These are phyloP conservation scores for Paraconiothyrium sp. DNA, from an alignment of 2,329 filamentous ascomycete species.

Conservation along the genomic window DNA sequence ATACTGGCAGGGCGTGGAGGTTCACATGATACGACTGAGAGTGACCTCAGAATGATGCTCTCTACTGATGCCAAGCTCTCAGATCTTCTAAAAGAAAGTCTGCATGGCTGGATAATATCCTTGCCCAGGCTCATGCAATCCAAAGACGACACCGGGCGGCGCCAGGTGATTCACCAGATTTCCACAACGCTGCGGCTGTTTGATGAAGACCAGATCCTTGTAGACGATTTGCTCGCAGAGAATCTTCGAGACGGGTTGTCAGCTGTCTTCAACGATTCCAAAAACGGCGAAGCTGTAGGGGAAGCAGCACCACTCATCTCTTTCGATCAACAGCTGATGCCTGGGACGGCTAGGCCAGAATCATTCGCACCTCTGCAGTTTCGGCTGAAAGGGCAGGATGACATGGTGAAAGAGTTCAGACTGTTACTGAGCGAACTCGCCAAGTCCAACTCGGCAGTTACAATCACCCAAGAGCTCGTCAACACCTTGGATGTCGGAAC, in stretches of 20 bases:
- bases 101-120: conserved; percentile 83
- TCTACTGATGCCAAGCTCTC: conserved; percentile 69
- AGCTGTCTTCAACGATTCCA: conserved; percentile 55
- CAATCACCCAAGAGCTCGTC: conserved; percentile 72
- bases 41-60: conserved; percentile 67
- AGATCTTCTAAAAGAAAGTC: conserved; percentile 72
- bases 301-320: conserved; percentile 17
- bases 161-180: conserved; percentile 77
- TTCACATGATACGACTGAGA: conserved; percentile 55
- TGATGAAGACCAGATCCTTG: conserved; percentile 67
- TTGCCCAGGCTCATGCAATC: conserved; percentile 85
- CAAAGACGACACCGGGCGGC: conserved; percentile 81
- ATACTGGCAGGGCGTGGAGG: conserved; percentile 64
- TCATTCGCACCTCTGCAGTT: conserved; percentile 68
- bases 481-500: conserved; percentile 68
- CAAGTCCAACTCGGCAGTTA: conserved; percentile 52
- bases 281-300: conserved; percentile 31
- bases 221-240: conserved; percentile 73
- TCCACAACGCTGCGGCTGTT: conserved; percentile 75
- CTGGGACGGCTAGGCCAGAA: conserved; percentile 30
- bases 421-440: conserved; percentile 66
- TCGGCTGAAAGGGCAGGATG: conserved; percentile 70
- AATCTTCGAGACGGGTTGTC: conserved; percentile 79
- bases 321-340: conserved; percentile 28
- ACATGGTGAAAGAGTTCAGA: conserved; percentile 70